Conservation (phyloP, 768 basidiomycete species). For the Glaciozyma antarctica region DNA sequence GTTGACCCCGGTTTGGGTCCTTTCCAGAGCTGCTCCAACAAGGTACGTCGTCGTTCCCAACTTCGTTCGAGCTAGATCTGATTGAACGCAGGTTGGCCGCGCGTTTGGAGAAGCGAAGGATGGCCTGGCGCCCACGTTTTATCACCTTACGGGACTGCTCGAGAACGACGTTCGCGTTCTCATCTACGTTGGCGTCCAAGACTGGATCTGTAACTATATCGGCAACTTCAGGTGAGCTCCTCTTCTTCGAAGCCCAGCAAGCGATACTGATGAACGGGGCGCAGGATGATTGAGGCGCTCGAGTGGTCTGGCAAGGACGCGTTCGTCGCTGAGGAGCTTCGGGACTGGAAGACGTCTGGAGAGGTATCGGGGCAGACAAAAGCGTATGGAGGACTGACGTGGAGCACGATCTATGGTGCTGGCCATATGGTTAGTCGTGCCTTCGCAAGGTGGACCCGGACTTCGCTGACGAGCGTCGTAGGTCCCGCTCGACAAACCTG, state of each 20-base stretch:
- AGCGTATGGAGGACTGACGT: constrained; percentile 42
- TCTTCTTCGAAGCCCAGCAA: too few species aligned
- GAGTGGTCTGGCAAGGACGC: constrained; percentile 55
- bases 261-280: too few species aligned
- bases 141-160: constrained; percentile 50
- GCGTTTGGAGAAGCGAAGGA: constrained; percentile 1
- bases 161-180: constrained; percentile 72
- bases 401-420: constrained; percentile 55
- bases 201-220: constrained; percentile 10
- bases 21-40: constrained; percentile 4
- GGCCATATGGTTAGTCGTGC: constrained; percentile 49
- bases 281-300: constrained; percentile 60
- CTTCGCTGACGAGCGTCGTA: background rate
- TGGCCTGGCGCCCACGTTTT: background rate
- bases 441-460: too few species aligned
- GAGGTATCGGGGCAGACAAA: constrained; percentile 59
- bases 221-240: background rate
- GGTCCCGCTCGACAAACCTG: constrained; percentile 9
- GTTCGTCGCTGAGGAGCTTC: constrained; percentile 51
- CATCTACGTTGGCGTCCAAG: constrained; percentile 61
- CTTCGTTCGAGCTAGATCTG: background rate
- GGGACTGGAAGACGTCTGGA: constrained; percentile 46
- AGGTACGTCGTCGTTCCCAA: background rate
- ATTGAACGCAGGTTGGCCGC: background rate
- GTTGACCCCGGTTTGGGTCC: background rate